Base-by-base conservation (phyloP, 164 flowering plant genomes). In the Akebia trifoliata region DNA sequence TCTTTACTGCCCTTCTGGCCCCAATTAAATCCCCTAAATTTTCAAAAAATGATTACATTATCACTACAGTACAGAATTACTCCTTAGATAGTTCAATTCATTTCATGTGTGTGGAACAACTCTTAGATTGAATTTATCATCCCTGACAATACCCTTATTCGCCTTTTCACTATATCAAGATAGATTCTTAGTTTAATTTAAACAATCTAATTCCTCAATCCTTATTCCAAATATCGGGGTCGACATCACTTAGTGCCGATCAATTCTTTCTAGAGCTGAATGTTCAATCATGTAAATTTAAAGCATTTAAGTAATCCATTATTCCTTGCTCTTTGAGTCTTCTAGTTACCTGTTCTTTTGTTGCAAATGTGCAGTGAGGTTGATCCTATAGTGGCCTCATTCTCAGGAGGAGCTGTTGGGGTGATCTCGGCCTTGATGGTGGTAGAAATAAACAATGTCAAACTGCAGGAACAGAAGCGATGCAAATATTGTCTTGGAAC, bases 341-440 rank as follows among this genome's bases (percentile, higher is more conserved):
- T 18, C 9, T 14, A 25, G 37, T 39, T 29, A 37, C 6, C 4
- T 6, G 12, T 37, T 43, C 39, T 24, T 50, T 43, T 35, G 26
- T 63, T 61, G 29, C 28, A 60, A 53, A 61, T 14, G 18, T 83
- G 64, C 83, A 87, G 99, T 73, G 75, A 90, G 74, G 99, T 93
- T 67, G 99, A 93, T 79, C 99, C 99, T 15, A 87, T 93, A 45
- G 99, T 90, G 59, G 99, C 99, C 57, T 93, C 99, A n/a, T 93
- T 93, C 72, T 85, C 97, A 28, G 99, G 97, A 30, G 97, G 99
- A 67, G 97, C 96, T 36, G 97, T 93, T 67, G 99, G 99, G 18
- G 97, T 93, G 28, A 90, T 90, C 56, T 93, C 99, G 36, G 92
- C 97, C 26, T 66, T 90, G 76, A 93, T 90, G 99, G 92, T 87